These are phyloP conservation scores for Pythium oligandrum DNA, from an alignment of 352 stramenopile species.

Conservation along the genomic window DNA sequence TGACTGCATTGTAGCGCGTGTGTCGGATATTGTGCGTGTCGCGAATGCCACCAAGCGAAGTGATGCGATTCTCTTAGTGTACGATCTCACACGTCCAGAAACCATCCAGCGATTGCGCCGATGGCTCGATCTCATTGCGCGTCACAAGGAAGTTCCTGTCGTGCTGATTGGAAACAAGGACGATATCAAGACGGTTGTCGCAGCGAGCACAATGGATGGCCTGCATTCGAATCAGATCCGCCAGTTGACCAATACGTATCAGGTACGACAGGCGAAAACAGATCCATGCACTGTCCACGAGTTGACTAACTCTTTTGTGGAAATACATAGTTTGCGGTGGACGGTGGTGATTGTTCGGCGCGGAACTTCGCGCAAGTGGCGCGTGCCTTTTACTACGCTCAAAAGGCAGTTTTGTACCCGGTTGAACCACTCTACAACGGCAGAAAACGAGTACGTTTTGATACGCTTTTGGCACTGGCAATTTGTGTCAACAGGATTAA, in stretches of 20 bases:
- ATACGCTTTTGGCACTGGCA: background rate
- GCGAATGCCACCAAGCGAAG: conserved; percentile 82
- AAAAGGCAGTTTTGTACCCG: conserved; percentile 88
- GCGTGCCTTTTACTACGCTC: conserved; percentile 84
- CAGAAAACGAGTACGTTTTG: conserved; percentile 57
- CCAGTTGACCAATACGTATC: conserved; percentile 66
- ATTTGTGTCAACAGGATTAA: background rate
- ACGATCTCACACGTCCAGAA: conserved; percentile 79
- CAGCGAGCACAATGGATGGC: conserved; percentile 36
- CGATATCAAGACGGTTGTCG: conserved; percentile 71
- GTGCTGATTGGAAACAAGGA: conserved; percentile 88
- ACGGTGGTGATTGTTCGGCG: conserved; percentile 79
- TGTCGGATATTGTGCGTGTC: conserved; percentile 79
- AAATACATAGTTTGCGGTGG: conserved; percentile 68
- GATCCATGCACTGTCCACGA: too few species aligned
- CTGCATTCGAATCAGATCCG: conserved; percentile 70
- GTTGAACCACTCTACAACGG: conserved; percentile 85
- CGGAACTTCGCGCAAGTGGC: conserved; percentile 87
- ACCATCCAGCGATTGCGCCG: conserved; percentile 79
- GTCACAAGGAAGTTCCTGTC: conserved; percentile 84
- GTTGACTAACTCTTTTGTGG: too few species aligned
- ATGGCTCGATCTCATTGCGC: conserved; percentile 84
- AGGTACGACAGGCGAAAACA: conserved; percentile 19
- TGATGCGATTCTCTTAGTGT: conserved; percentile 84
- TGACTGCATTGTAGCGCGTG: conserved; percentile 28